These are phyloP conservation scores for Didymellaceae sp. DNA, from an alignment of 2,329 filamentous ascomycete species.

Conservation along the genomic window DNA sequence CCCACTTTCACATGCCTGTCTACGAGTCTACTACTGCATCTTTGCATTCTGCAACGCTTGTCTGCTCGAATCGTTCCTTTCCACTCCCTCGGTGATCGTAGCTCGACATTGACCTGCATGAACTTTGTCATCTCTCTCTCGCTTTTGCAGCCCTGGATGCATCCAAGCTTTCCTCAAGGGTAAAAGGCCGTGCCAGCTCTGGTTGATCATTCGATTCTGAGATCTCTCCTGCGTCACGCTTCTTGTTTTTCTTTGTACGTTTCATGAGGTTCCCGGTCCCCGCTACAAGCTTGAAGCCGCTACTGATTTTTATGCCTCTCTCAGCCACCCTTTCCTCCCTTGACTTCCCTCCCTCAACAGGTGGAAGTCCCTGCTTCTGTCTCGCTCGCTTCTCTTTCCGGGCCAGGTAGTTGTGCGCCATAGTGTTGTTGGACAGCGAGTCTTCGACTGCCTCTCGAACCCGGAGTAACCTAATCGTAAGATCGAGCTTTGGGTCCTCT, in stretches of 20 bases:
- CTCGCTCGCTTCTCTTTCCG: background rate
- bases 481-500: background rate
- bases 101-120: too few species aligned
- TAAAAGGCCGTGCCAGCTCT: too few species aligned
- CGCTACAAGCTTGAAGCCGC: too few species aligned
- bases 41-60: too few species aligned
- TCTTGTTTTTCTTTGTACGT: too few species aligned
- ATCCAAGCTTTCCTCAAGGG: too few species aligned
- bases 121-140: too few species aligned
- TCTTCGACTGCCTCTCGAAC: conserved; percentile 22
- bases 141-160: too few species aligned
- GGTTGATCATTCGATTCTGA: background rate
- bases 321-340: background rate
- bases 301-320: background rate
- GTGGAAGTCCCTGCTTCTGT: background rate
- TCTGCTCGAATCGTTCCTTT: too few species aligned
- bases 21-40: background rate
- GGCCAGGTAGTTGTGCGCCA: background rate
- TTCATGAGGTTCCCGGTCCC: too few species aligned
- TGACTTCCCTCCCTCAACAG: background rate
- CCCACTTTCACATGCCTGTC: conserved; percentile 16
- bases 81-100: too few species aligned
- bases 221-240: background rate
- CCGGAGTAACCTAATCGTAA: conserved; percentile 19
- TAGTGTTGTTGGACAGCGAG: background rate